A percentile compares a stretch with the other conserved stretches of the same genome.
Evolutionary conservation across 2,329 filamentous ascomycete genomes (phyloP).

Genomic region (Xylaria sp.): DNA sequence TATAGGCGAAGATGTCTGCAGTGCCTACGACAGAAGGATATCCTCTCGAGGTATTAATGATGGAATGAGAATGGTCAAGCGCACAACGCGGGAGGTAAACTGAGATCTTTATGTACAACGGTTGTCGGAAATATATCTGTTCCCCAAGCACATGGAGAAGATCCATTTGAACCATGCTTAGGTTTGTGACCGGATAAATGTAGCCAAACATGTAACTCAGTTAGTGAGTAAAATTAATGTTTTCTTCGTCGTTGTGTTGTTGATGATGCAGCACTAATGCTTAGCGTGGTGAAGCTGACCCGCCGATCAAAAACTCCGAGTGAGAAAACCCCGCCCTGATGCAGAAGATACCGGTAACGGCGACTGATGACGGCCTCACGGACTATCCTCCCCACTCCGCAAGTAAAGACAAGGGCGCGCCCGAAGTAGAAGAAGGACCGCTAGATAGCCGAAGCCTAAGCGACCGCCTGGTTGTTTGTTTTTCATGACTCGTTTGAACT

Average conservation of each 20-base stretch:
- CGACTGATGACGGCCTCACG: neutral
- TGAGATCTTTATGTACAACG: neutral
- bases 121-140: neutral
- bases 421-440: neutral
- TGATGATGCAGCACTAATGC: neutral
- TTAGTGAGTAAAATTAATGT: neutral
- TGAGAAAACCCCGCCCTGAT: neutral
- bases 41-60: neutral
- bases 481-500: neutral
- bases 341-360: conserved; percentile 28
- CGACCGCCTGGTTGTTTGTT: neutral
- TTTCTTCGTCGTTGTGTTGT: neutral
- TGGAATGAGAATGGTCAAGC: neutral
- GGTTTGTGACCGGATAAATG: neutral
- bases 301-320: neutral
- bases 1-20: neutral
- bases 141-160: neutral
- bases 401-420: conserved; percentile 28
- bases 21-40: neutral
- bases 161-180: neutral
- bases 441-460: neutral
- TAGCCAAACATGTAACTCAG: neutral
- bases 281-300: neutral
- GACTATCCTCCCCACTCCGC: conserved; percentile 6
- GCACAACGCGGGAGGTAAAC: neutral